Conservation (phyloP, 2,329 filamentous ascomycete genomes). For the Aspergillus jensenii region DNA sequence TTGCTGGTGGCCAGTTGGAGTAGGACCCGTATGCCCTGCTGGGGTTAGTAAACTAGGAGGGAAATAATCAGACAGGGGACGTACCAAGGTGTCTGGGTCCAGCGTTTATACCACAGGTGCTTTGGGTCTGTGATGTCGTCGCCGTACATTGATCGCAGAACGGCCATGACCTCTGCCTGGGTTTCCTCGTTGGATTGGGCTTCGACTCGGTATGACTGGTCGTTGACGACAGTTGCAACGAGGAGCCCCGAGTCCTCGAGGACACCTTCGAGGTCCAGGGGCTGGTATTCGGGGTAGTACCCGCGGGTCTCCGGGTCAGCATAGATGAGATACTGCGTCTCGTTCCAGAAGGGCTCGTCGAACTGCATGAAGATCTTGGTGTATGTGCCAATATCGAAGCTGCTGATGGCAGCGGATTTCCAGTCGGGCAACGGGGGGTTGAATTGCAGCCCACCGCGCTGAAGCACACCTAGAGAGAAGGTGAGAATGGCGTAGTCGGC, state of each 20-base stretch:
- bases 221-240: slow-evolving; percentile 62
- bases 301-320: slow-evolving; percentile 49
- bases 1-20: slow-evolving; percentile 66
- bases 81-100: slow-evolving; percentile 41
- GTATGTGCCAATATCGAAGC: slow-evolving; percentile 68
- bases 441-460: slow-evolving; percentile 61
- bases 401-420: slow-evolving; percentile 64
- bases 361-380: slow-evolving; percentile 73
- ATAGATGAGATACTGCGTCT: slow-evolving; percentile 55
- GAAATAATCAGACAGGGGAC: not conserved
- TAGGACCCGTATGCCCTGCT: slow-evolving; percentile 59
- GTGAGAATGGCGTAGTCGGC: slow-evolving; percentile 65
- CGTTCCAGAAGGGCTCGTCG: slow-evolving; percentile 62
- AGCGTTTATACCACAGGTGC: slow-evolving; percentile 61
- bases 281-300: slow-evolving; percentile 64
- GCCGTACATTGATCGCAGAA: slow-evolving; percentile 63
- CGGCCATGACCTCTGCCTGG: slow-evolving; percentile 55
- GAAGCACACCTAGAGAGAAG: slow-evolving; percentile 67
- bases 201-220: slow-evolving; percentile 59
- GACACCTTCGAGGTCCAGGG: slow-evolving; percentile 58
- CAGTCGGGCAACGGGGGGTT: slow-evolving; percentile 59
- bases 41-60: not conserved
- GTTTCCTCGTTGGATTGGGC: slow-evolving; percentile 60
- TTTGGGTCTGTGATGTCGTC: slow-evolving; percentile 58
- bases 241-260: slow-evolving; percentile 62